A percentile compares a stretch with the other conserved stretches of the same genome.
Conservation (phyloP, 1,284 basidiomycete genomes). For the Sutorius eximius region DNA sequence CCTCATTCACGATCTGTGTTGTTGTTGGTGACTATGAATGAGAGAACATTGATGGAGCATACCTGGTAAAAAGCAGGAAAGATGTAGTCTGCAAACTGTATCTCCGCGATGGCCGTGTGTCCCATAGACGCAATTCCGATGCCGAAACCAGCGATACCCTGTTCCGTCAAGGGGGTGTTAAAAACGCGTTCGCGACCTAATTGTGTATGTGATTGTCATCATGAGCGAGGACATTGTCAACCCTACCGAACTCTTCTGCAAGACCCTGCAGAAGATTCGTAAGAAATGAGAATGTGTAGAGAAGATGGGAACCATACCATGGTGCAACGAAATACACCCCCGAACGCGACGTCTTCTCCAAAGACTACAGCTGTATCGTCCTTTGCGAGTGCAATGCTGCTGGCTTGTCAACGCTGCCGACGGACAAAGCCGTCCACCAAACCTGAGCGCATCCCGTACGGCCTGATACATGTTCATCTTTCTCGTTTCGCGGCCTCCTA, state of each 20-base stretch:
- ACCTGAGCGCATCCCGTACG: constrained; percentile 87
- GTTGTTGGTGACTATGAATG: constrained; percentile 1
- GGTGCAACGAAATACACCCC: constrained; percentile 89
- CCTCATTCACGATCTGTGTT: constrained; percentile 87
- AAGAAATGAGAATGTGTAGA: neutral
- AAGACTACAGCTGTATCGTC: constrained; percentile 89
- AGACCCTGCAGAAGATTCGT: constrained; percentile 58
- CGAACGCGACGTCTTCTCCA: constrained; percentile 92
- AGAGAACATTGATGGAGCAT: constrained; percentile 11
- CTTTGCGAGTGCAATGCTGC: constrained; percentile 78
- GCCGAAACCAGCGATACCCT: constrained; percentile 94
- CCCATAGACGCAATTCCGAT: constrained; percentile 93
- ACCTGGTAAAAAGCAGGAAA: constrained; percentile 92
- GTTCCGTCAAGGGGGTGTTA: constrained; percentile 91
- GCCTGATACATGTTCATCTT: constrained; percentile 93
- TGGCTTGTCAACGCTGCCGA: constrained; percentile 1
- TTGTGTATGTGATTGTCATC: neutral
- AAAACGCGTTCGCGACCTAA: constrained; percentile 89
- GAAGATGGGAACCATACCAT: constrained; percentile 50
- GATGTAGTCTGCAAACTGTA: constrained; percentile 88
- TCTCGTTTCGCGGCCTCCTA: constrained; percentile 79
- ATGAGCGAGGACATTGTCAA: neutral
- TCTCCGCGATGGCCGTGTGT: constrained; percentile 92
- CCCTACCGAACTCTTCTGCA: constrained; percentile 85
- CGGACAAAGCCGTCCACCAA: constrained; percentile 12